Base-by-base conservation (phyloP, 208 protist genomes). In the Leishmania tropica region DNA sequence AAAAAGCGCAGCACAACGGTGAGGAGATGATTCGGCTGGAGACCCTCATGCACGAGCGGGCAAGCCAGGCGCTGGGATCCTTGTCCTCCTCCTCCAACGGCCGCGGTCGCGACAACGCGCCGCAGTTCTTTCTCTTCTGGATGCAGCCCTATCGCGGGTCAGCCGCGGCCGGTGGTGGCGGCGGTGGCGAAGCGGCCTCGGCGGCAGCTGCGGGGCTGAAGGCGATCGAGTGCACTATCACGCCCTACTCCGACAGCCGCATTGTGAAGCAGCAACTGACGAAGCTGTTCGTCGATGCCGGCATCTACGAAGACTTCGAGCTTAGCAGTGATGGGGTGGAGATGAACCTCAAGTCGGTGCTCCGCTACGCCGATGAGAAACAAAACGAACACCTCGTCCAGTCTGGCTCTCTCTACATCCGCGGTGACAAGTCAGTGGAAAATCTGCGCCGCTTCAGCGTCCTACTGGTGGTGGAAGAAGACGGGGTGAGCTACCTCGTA, bases 1-100 rank as follows among this genome's bases (percentile, higher is more conserved):
- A 91, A 68, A 97, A 96, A 85, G 94, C 94, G 42, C 92, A 96
- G 82, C 94, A 97, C 88, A 97, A 97, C 73, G 91, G 94, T 17
- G 91, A 97, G 76, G 90, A 93, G 67, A 96, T 97, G 94, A 95
- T 95, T 53, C 89, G 91, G 0, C 81, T 97, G 31, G 94, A 97
- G 77, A 95, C 89, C 37, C 81, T 96, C 56, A 90, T 97, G 92
- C 92, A 95, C 73, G 79, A 92, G 74, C 83, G 92, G 0, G 78
- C 85, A 31, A 79, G 64, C 37, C 15, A 62, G 74, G n/a, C 58
- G 45, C 74, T 77, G 19, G 68, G 58, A 6, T 54, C 76, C 1
- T 42, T 70, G 42, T 60, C 78, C 58, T 11, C 74, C 65, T 47
- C 54, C 54, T 31, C 53, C 58, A 64, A 6, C 67, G 37, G 40